Evolutionary conservation across 2,329 filamentous ascomycete species (phyloP).

Genomic region (Aspergillus chevalieri): DNA sequence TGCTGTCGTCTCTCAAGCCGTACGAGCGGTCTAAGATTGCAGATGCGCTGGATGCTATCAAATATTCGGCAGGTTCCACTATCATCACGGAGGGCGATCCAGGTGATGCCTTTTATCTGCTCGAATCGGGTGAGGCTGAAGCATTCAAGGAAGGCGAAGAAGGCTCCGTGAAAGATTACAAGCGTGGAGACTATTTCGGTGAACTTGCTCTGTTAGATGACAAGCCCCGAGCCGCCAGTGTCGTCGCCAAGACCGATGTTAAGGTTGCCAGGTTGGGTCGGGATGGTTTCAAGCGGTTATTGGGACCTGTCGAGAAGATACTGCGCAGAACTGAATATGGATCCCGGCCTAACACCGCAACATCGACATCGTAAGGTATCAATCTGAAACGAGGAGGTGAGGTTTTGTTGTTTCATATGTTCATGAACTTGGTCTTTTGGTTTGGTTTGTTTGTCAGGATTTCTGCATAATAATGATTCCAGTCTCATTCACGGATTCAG

Average conservation of each 20-base stretch:
- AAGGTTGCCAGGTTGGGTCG: slow-evolving; percentile 91
- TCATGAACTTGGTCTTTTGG: background rate
- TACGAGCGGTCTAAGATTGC: slow-evolving; percentile 98
- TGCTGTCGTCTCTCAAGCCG: slow-evolving; percentile 73
- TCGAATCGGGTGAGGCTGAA: slow-evolving; percentile 81
- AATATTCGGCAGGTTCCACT: slow-evolving; percentile 68
- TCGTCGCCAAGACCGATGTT: slow-evolving; percentile 76
- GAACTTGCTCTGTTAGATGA: slow-evolving; percentile 92
- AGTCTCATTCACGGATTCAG: background rate
- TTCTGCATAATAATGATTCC: background rate
- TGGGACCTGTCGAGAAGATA: slow-evolving; percentile 90
- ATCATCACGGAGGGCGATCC: slow-evolving; percentile 91
- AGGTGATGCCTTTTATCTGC: slow-evolving; percentile 83
- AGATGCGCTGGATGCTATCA: slow-evolving; percentile 86
- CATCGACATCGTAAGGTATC: slow-evolving; percentile 19
- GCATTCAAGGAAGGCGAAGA: slow-evolving; percentile 72
- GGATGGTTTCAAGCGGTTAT: slow-evolving; percentile 85
- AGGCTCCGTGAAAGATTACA: slow-evolving; percentile 70
- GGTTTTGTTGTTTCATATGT: background rate
- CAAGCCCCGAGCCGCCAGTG: slow-evolving; percentile 82
- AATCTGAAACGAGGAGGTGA: background rate
- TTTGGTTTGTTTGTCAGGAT: background rate
- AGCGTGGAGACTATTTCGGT: slow-evolving; percentile 93
- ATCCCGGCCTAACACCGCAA: slow-evolving; percentile 15
- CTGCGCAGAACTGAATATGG: slow-evolving; percentile 63